phyloP scores from a whole-genome alignment of 805 yeast species.

The Zygosaccharomyces bailii region DNA sequence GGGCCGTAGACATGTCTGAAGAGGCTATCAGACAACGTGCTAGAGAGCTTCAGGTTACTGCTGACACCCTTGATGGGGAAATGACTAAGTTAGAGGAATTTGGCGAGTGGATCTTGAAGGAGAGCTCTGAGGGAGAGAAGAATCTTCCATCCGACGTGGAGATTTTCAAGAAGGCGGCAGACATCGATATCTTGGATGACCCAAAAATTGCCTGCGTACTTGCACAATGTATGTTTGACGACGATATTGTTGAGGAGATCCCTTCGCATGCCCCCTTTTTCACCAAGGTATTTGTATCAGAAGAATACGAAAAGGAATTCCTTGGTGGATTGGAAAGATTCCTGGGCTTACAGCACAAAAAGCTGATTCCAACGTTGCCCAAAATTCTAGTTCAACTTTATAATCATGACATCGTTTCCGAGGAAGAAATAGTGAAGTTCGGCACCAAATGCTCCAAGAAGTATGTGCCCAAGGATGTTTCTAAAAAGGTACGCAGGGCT shows the following conservation, averaged over 20 bases:
- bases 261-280: slow-evolving; percentile 78
- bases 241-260: slow-evolving; percentile 68
- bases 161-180: slow-evolving; percentile 83
- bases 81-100: slow-evolving; percentile 60
- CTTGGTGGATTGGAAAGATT: slow-evolving; percentile 95
- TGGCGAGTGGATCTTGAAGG: slow-evolving; percentile 80
- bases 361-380: slow-evolving; percentile 68
- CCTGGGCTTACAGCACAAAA: slow-evolving; percentile 76
- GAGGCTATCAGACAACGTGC: slow-evolving; percentile 95
- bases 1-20: slow-evolving; percentile 97
- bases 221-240: slow-evolving; percentile 84
- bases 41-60: slow-evolving; percentile 70
- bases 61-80: slow-evolving; percentile 41
- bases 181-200: slow-evolving; percentile 65
- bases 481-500: slow-evolving; percentile 92
- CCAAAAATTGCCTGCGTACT: slow-evolving; percentile 83
- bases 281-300: slow-evolving; percentile 59
- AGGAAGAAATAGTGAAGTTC: slow-evolving; percentile 77
- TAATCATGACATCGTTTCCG: slow-evolving; percentile 78
- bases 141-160: slow-evolving; percentile 81
- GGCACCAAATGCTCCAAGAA: slow-evolving; percentile 88
- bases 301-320: slow-evolving; percentile 78
- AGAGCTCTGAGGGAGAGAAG: slow-evolving; percentile 48
- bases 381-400: slow-evolving; percentile 78
- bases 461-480: slow-evolving; percentile 85